Percentiles rank a stretch among this genome's conserved stretches.
Evolutionary conservation across 2,329 filamentous ascomycete species (phyloP).

Genomic region (Penicillium capsulatum): DNA sequence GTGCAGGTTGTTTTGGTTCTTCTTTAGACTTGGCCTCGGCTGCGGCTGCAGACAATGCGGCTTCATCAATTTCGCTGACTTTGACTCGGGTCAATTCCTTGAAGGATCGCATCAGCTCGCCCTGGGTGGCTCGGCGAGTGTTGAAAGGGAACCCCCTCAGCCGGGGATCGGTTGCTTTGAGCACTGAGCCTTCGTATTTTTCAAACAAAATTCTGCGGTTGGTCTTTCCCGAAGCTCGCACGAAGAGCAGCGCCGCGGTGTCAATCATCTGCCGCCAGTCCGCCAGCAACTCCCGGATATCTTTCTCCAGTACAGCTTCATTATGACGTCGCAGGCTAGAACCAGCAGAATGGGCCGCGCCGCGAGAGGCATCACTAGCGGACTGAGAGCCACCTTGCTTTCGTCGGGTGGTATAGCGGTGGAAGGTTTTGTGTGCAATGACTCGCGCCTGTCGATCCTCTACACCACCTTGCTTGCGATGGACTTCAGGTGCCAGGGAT

Average conservation of each 20-base stretch:
- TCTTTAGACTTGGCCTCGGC: constrained; percentile 50
- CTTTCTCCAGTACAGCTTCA: constrained; percentile 82
- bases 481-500: constrained; percentile 73
- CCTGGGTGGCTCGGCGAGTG: constrained; percentile 85
- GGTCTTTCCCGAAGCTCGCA: constrained; percentile 80
- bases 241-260: constrained; percentile 76
- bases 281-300: constrained; percentile 72
- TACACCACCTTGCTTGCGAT: constrained; percentile 63
- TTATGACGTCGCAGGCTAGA: constrained; percentile 88
- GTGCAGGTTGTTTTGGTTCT: constrained; percentile 31
- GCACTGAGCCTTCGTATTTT: constrained; percentile 81
- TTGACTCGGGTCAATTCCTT: constrained; percentile 91
- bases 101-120: constrained; percentile 89
- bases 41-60: constrained; percentile 53
- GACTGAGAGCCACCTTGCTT: constrained; percentile 97
- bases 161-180: constrained; percentile 72
- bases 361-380: constrained; percentile 89
- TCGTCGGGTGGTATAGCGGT: constrained; percentile 89
- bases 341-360: constrained; percentile 88
- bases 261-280: constrained; percentile 88
- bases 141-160: constrained; percentile 89
- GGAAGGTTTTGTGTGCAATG: constrained; percentile 94
- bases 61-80: constrained; percentile 70
- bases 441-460: constrained; percentile 83
- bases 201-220: constrained; percentile 87